Percentiles rank a stretch among this genome's conserved stretches.
phyloP scores from a whole-genome alignment of 2,329 filamentous ascomycete genomes.

The Colletotrichum musae region DNA sequence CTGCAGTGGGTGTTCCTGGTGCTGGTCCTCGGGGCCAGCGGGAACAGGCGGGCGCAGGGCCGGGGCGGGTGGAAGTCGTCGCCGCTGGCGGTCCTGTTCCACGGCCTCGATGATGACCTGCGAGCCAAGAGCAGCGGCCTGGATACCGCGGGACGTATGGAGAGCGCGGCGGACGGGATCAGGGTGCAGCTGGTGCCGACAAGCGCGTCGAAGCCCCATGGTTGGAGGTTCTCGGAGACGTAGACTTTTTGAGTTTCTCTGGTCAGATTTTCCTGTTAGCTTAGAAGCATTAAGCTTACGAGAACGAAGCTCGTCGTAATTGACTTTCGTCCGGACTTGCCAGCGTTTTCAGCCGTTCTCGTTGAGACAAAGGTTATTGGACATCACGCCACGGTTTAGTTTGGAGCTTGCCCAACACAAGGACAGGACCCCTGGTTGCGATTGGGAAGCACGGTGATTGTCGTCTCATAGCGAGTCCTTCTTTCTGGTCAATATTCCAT shows the following conservation, averaged over 20 bases:
- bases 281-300: too few species aligned
- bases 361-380: too few species aligned
- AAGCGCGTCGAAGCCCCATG: not conserved
- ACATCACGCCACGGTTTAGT: too few species aligned
- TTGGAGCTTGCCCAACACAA: too few species aligned
- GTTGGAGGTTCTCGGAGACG: not conserved
- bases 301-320: too few species aligned
- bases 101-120: not conserved
- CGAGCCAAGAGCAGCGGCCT: not conserved
- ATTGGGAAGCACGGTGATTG: too few species aligned
- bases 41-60: not conserved
- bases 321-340: too few species aligned
- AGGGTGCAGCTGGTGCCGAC: not conserved
- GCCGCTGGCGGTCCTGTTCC: not conserved
- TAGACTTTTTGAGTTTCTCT: not conserved
- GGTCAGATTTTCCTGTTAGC: too few species aligned
- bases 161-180: not conserved
- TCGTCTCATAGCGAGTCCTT: not conserved
- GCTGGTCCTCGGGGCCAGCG: not conserved
- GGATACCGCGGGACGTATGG: not conserved
- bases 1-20: conserved; percentile 17
- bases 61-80: not conserved
- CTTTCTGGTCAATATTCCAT: not conserved
- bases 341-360: too few species aligned
- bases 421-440: too few species aligned